Base-by-base conservation (phyloP, 768 basidiomycete species). In the Leucocoprinus sp. region DNA sequence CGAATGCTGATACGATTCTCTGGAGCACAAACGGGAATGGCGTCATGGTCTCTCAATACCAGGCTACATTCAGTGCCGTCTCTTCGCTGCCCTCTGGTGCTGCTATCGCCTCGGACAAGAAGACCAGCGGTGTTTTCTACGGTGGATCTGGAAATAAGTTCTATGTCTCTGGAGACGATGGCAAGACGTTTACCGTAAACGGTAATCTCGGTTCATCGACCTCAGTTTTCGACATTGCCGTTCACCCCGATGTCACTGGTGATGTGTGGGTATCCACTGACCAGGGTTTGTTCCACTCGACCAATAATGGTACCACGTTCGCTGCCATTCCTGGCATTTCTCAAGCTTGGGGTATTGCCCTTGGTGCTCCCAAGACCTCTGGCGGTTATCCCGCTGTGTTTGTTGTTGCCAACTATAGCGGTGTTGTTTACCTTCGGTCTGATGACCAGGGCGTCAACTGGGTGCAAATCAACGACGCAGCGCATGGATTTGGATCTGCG, bases 261-360 rank as follows among this genome's bases (percentile, higher is more conserved):
- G 79, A 82, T 54, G 64, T 82, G 24, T 82, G 79, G 78, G 76
- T 81, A 1, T 78, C 77, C 1, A 74, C 78, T 2, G 75, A 78
- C 57, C 66, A 60, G 31, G 72, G 68, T 17, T 60, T 82, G 21
- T 80, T 74, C 71, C 77, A 78, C 57, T 74, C 75, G 1, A 75
- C 72, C 9, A 61, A 79, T 58, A 64, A 55, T 12, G 79, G 79
- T 0, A 55, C 68, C 0, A 63, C 71, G 2, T 78, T 79, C 58
- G 63, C 64, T n/a, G 53, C 70, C 5, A 57, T 79, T 36, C 53
- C 70, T 12, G 72, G 70, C 1, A 59, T 77, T 33, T 63, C 64
- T 5, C 61, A 71, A 50, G 76, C 76, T 1, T 81, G 77, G 77
- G 70, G 70, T 6, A 71, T 80, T 29, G 74, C 74, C 15, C 65